Evolutionary conservation across 2,329 filamentous ascomycete species (phyloP), one percentile per base, ranked within the genome.

Genomic region (Aureobasidium uvarum): DNA sequence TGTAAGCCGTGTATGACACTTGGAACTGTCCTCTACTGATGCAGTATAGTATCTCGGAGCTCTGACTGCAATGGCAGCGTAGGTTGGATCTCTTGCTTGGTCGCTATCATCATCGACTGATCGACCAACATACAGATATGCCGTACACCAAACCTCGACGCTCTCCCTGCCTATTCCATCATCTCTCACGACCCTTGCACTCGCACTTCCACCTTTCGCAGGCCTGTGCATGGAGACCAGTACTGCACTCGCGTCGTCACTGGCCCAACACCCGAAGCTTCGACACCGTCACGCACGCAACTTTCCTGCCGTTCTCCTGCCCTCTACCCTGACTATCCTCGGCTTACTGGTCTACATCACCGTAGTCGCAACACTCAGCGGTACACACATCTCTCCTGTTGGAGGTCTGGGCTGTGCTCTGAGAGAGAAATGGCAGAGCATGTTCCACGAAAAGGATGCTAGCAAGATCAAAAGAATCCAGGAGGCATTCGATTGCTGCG

Each of bases 401-500:
- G 74, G 75, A 2, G 74, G 72, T 0, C 69, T 81, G 3, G 70
- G 78, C n/a, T 90, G 88, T 72, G 76, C 78, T 1, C 74, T 91
- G n/a, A 77, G 84, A 10, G 77, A 77, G 3, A 74, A 73, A 45
- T 91, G 89, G 89, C 76, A 79, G 69, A 68, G 66, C 2, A 72
- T 90, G 66, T 90, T 80, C 70, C 73, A 69, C 0, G 69, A 71
- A 0, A 85, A 86, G 67, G 78, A 89, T 64, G 79, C 68, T 0
- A 70, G 72, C 5, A 74, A 79, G 1, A 83, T 91, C 65, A 78
- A 81, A 48, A 74, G 76, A 1, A 87, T 92, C 59, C 89, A 92
- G 71, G 86, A 91, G 71, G 74, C 81, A 0, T 82, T 90, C 38
- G 72, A 82, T 8, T 92, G 89, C 77, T 92, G 89, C 69, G 89